Conservation (phyloP, 192 early-diverging fungal genomes). For the Rhizophagus prolifer region DNA sequence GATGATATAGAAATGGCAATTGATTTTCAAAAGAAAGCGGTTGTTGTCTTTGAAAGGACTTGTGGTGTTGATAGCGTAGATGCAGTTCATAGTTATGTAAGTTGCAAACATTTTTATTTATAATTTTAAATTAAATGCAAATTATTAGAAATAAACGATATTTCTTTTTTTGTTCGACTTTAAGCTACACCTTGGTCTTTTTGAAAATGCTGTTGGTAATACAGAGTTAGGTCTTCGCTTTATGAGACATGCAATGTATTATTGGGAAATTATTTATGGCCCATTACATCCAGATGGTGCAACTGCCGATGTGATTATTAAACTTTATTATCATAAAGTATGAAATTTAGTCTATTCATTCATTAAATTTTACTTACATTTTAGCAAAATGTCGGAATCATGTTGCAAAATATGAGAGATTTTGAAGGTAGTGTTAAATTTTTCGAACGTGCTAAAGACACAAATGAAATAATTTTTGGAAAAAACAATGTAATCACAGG, state of each 20-base stretch:
- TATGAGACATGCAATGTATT: slow-evolving; percentile 79
- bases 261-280: slow-evolving; percentile 78
- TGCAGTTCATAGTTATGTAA: slow-evolving; percentile 85
- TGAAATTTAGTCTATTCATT: slow-evolving; percentile 35
- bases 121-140: slow-evolving; percentile 7
- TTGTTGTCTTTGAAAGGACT: slow-evolving; percentile 82
- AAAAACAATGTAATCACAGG: slow-evolving; percentile 68
- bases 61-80: slow-evolving; percentile 84
- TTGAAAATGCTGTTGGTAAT: slow-evolving; percentile 81
- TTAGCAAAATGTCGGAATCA: slow-evolving; percentile 68
- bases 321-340: background rate
- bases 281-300: slow-evolving; percentile 80
- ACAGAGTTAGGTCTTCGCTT: slow-evolving; percentile 70
- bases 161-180: slow-evolving; percentile 6
- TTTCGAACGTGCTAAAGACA: slow-evolving; percentile 68
- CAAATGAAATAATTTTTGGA: slow-evolving; percentile 66
- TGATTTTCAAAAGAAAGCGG: slow-evolving; percentile 77
- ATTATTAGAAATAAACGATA: background rate
- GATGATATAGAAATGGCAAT: slow-evolving; percentile 61
- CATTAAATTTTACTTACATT: slow-evolving; percentile 25
- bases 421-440: slow-evolving; percentile 63
- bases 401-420: slow-evolving; percentile 70
- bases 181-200: slow-evolving; percentile 81
- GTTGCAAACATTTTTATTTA: slow-evolving; percentile 7
- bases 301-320: slow-evolving; percentile 68